These are phyloP conservation scores for Sphaerulina vaccinii DNA, from an alignment of 2,329 filamentous ascomycete species.

Conservation along the genomic window DNA sequence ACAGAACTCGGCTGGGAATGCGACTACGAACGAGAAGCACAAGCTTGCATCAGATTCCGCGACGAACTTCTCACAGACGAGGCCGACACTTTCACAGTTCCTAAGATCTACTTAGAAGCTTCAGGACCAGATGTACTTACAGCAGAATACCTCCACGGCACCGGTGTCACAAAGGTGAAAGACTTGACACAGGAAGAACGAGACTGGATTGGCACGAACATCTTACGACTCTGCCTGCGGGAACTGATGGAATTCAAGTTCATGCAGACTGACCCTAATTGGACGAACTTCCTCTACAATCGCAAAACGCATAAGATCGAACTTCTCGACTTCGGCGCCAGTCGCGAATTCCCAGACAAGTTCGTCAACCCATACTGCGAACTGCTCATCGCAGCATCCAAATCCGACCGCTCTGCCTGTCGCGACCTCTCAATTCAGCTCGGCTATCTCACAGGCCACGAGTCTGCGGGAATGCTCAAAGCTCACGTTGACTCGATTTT, in stretches of 20 bases:
- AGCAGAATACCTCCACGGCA: constrained; percentile 85
- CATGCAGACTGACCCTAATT: constrained; percentile 99
- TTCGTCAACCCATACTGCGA: constrained; percentile 80
- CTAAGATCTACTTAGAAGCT: constrained; percentile 72
- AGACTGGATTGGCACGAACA: constrained; percentile 95
- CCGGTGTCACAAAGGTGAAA: constrained; percentile 75
- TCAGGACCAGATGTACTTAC: constrained; percentile 85
- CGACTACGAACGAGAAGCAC: constrained; percentile 86
- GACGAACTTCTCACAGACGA: constrained; percentile 70
- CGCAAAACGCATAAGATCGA: constrained; percentile 67
- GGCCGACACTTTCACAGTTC: constrained; percentile 72
- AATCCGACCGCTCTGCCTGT: constrained; percentile 40
- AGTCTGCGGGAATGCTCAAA: constrained; percentile 80
- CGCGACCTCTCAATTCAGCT: constrained; percentile 33
- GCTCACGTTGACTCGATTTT: constrained; percentile 86
- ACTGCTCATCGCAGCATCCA: constrained; percentile 76
- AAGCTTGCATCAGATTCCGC: constrained; percentile 73
- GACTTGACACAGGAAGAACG: constrained; percentile 77
- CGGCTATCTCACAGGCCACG: constrained; percentile 89
- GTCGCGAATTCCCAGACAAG: constrained; percentile 73
- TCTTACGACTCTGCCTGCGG: constrained; percentile 84
- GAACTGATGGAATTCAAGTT: constrained; percentile 94
- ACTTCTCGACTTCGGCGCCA: constrained; percentile 92
- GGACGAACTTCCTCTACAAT: constrained; percentile 98
- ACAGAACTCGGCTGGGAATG: constrained; percentile 95